Conservation (phyloP, 2,329 filamentous ascomycete genomes). For the Paracorniculantispora psalliotae region DNA sequence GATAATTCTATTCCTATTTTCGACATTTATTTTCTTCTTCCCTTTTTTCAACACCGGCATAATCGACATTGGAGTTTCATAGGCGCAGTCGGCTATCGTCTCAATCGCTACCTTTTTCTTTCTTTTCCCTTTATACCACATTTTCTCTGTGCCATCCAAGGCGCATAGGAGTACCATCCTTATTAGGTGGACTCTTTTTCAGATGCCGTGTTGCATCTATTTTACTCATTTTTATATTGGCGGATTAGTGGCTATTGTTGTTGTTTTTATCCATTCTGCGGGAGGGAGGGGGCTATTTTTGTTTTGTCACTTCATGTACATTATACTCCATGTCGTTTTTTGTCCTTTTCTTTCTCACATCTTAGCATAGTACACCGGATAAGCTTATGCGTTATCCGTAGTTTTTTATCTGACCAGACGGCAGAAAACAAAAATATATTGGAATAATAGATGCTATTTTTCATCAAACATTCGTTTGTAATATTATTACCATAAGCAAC, state of each 20-base stretch:
- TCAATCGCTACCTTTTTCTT: background rate
- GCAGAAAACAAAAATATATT: conserved; percentile 1
- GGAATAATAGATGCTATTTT: background rate
- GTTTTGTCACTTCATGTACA: conserved; percentile 4
- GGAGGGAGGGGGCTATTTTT: too few relatives aligned
- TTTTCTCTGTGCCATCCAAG: background rate
- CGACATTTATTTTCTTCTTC: background rate
- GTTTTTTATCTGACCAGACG: background rate
- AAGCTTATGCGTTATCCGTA: background rate
- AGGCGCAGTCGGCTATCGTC: conserved; percentile 2
- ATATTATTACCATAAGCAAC: too few relatives aligned
- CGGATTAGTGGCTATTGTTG: background rate
- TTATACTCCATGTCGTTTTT: background rate
- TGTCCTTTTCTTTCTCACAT: background rate
- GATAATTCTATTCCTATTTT: background rate
- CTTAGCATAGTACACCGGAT: background rate
- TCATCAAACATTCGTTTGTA: too few relatives aligned
- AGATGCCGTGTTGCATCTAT: background rate
- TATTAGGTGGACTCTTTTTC: background rate
- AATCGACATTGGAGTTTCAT: conserved; percentile 4
- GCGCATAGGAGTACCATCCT: background rate
- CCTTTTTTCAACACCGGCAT: background rate
- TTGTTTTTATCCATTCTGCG: too few relatives aligned
- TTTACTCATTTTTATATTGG: background rate
- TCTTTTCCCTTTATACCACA: conserved; percentile 1